Base-by-base conservation (phyloP, 2,329 filamentous ascomycete species). In the Epichloe aotearoae region DNA sequence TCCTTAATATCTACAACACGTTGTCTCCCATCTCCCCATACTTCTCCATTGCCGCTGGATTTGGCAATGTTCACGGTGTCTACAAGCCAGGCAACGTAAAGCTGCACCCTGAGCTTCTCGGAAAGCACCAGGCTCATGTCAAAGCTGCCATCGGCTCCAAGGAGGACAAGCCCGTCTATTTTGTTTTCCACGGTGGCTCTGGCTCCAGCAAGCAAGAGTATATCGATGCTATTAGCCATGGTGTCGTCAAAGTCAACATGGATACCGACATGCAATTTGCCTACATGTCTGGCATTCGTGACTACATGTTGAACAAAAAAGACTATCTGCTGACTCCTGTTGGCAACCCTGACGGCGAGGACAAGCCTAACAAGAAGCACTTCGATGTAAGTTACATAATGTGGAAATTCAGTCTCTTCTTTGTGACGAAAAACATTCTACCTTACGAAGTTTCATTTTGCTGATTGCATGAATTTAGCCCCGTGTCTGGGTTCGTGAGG, bases 301-400 rank as follows among this genome's bases (percentile, higher is more conserved):
- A 98, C 75, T 98, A 89, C 77, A 79, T 97, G 67, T 71, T 88
- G 64, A 86, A 82, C 69, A 96, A 96, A 81, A 90, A 95, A 75
- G 91, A 95, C 63, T 98, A 97, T 78, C 74, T 98, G 61, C 73
- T 79, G 74, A 82, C 77, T 54, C 80, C 88, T 64, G 85, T 98
- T 60, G 93, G 93, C 64, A 98, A 97, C 80, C 91, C 91, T 58
- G 90, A 97, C 47, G 90, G 91, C 54, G 83, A 82, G 19, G 88
- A 95, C 75, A 97, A 97, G 85, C 91, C 93, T 66, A 98, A 98
- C 83, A 98, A 98, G 87, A 97, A 96, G 76, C 84, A 76, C 75
- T 89, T 86, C 62, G 83, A 86, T 61, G 70, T 69, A 63, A 44
- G 44, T 50, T 30, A 30, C 26, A 11, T 11, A 4, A 30, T 30